Conservation (phyloP, 2,329 filamentous ascomycete species). For the Penicillium sp. region DNA sequence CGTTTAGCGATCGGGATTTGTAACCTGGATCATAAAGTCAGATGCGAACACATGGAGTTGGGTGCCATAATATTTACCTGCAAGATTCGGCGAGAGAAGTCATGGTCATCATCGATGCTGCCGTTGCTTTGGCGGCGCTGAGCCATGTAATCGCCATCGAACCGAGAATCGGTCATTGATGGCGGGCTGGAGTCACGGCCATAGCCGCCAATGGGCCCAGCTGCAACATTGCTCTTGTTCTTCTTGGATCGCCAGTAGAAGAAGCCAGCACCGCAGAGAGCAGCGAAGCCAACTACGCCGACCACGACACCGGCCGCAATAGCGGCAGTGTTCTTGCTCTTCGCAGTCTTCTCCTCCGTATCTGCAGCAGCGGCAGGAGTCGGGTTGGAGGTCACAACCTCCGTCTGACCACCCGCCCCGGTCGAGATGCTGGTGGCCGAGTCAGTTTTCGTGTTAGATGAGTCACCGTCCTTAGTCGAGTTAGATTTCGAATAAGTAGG, state of each 20-base stretch:
- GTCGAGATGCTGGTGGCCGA: constrained; percentile 21
- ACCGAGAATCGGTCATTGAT: constrained; percentile 74
- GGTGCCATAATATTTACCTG: constrained; percentile 61
- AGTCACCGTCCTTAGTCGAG: constrained; percentile 18
- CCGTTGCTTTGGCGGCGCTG: constrained; percentile 84
- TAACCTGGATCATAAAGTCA: constrained; percentile 25
- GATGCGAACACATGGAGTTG: not conserved
- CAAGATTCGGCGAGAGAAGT: constrained; percentile 93
- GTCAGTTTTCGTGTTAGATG: constrained; percentile 12
- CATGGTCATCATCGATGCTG: constrained; percentile 94
- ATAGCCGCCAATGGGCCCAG: constrained; percentile 73
- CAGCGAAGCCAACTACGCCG: constrained; percentile 67
- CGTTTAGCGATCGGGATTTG: constrained; percentile 34
- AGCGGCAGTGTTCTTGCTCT: constrained; percentile 67
- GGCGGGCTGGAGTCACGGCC: constrained; percentile 62
- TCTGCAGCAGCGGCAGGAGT: constrained; percentile 2
- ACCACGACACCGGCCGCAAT: constrained; percentile 87
- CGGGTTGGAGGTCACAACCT: constrained; percentile 35
- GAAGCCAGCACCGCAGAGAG: constrained; percentile 63
- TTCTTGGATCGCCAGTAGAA: constrained; percentile 72
- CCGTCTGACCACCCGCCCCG: constrained; percentile 29
- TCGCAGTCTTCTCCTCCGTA: constrained; percentile 21
- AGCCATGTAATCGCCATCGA: constrained; percentile 78
- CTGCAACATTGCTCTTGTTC: constrained; percentile 76
- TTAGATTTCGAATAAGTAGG: constrained; percentile 26